A percentile compares a stretch with the other conserved stretches of the same genome.
Conservation (phyloP, 2,329 filamentous ascomycete species). For the Paradendryphiella salina region DNA sequence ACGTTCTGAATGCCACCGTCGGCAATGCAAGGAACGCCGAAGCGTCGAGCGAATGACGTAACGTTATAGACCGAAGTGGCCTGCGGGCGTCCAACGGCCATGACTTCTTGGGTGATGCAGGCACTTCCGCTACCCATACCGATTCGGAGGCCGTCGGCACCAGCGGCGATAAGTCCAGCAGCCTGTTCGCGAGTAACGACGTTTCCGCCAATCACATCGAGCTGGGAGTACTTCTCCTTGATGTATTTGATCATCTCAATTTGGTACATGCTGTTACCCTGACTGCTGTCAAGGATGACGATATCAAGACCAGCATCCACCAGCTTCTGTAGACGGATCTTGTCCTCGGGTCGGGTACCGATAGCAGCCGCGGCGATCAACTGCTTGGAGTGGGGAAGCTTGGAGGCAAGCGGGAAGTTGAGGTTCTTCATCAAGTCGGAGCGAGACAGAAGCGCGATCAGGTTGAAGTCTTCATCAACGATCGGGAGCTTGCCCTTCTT, state of each 20-base stretch:
- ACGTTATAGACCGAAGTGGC: constrained; percentile 92
- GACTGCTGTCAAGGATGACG: constrained; percentile 91
- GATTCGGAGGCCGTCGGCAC: constrained; percentile 94
- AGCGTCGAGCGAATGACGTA: constrained; percentile 82
- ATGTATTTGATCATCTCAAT: constrained; percentile 97
- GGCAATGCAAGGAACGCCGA: constrained; percentile 96
- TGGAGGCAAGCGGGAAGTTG: constrained; percentile 93
- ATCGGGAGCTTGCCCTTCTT: constrained; percentile 99
- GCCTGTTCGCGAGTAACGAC: constrained; percentile 98
- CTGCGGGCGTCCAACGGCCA: constrained; percentile 97
- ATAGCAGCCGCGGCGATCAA: constrained; percentile 93
- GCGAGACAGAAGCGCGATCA: constrained; percentile 56
- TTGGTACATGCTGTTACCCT: constrained; percentile 98
- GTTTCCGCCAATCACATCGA: constrained; percentile 98
- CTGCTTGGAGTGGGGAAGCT: constrained; percentile 96
- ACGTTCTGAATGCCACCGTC: constrained; percentile 98
- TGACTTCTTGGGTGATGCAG: constrained; percentile 99
- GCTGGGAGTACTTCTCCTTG: constrained; percentile 79
- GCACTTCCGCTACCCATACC: constrained; percentile 98
- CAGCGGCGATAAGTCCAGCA: constrained; percentile 85
- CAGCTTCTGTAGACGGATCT: constrained; percentile 79
- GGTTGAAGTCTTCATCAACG: constrained; percentile 78
- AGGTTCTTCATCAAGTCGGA: constrained; percentile 99
- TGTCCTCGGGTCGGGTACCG: constrained; percentile 92
- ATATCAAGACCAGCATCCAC: constrained; percentile 95